phyloP scores from a whole-genome alignment of 1,139 yeast species.

The Debaryomyces sp. region DNA sequence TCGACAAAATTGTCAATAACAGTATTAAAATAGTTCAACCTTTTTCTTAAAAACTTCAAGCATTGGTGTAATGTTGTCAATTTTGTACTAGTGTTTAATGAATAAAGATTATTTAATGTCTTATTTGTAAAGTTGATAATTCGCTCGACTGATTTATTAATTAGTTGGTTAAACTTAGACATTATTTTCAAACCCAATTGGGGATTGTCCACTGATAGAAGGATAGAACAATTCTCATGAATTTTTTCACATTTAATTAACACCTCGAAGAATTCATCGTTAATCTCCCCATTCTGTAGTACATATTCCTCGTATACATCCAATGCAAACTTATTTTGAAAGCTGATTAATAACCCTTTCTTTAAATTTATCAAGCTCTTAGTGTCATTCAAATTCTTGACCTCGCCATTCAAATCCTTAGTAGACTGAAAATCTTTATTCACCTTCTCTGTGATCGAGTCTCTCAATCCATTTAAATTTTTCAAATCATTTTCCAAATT shows the following conservation, averaged over 20 bases:
- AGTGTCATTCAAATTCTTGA: conserved; percentile 43
- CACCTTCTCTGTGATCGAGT: conserved; percentile 41
- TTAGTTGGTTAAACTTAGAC: conserved; percentile 56
- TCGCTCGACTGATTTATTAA: conserved; percentile 55
- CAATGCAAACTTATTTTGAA: conserved; percentile 67
- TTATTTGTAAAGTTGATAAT: conserved; percentile 40
- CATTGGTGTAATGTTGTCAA: conserved; percentile 36
- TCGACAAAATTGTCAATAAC: conserved; percentile 50
- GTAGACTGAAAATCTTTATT: conserved; percentile 24
- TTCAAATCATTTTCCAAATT: conserved; percentile 43
- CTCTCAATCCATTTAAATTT: conserved; percentile 38
- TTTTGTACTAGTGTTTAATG: conserved; percentile 31
- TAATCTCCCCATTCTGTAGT: conserved; percentile 44
- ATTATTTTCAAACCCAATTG: conserved; percentile 71
- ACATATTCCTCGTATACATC: conserved; percentile 71
- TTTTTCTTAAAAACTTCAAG: conserved; percentile 30
- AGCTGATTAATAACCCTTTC: conserved; percentile 56
- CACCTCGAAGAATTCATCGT: conserved; percentile 62
- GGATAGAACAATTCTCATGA: conserved; percentile 66
- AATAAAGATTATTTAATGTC: conserved; percentile 38
- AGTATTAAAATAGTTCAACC: conserved; percentile 56
- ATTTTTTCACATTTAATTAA: conserved; percentile 65
- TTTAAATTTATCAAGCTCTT: conserved; percentile 51
- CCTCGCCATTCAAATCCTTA: conserved; percentile 32
- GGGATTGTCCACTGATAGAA: conserved; percentile 71